Evolutionary conservation across 768 basidiomycete species (phyloP).

Genomic region (Amanita polypyramis): DNA sequence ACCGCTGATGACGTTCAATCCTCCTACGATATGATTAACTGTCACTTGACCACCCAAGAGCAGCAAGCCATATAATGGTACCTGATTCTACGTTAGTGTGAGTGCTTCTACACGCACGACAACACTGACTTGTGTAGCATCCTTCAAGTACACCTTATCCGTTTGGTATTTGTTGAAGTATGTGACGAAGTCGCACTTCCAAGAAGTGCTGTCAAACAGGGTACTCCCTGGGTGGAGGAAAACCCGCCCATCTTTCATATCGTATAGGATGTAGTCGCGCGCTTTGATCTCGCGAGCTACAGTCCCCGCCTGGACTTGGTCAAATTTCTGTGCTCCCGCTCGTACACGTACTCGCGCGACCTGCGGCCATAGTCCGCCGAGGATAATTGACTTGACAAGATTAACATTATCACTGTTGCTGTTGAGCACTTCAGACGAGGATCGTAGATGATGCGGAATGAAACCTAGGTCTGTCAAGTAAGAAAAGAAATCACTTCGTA

Average conservation of each 20-base stretch:
- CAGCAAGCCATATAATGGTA: slow-evolving; percentile 81
- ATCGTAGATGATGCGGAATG: slow-evolving; percentile 35
- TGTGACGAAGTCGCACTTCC: slow-evolving; percentile 71
- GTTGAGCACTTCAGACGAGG: slow-evolving; percentile 45
- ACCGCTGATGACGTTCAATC: slow-evolving; percentile 49
- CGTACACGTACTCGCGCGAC: slow-evolving; percentile 73
- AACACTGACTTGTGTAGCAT: slow-evolving; percentile 68
- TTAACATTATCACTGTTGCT: slow-evolving; percentile 55
- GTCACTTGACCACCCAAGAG: slow-evolving; percentile 76
- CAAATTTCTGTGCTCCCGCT: slow-evolving; percentile 66
- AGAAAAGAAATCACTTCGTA: slow-evolving; percentile 68
- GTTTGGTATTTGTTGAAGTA: slow-evolving; percentile 82
- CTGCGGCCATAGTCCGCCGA: slow-evolving; percentile 83
- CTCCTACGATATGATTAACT: slow-evolving; percentile 76
- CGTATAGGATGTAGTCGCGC: slow-evolving; percentile 75
- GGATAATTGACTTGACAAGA: slow-evolving; percentile 74
- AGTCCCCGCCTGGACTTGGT: slow-evolving; percentile 75
- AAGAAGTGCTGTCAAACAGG: slow-evolving; percentile 59
- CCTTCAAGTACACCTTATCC: slow-evolving; percentile 75
- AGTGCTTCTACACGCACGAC: background rate
- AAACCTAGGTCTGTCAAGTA: slow-evolving; percentile 67
- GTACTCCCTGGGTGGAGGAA: slow-evolving; percentile 81
- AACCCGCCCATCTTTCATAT: slow-evolving; percentile 52
- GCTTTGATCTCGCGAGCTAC: slow-evolving; percentile 79
- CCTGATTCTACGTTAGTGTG: slow-evolving; percentile 25